Percentiles rank a stretch among this genome's conserved stretches.
Evolutionary conservation across 106 monocot genomes (phyloP).

Genomic region (Phalaenopsis equestris): DNA sequence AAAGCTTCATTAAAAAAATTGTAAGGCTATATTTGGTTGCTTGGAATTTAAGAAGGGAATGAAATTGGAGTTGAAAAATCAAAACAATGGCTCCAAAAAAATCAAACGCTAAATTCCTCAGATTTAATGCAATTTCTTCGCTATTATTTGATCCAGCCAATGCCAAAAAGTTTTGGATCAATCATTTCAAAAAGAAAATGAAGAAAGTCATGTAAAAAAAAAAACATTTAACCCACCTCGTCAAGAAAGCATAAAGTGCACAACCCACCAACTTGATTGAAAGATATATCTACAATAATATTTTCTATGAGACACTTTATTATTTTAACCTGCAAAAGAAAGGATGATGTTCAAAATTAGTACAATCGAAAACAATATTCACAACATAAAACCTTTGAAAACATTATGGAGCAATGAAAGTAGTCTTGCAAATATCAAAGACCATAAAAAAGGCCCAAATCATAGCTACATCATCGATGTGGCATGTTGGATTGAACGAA

Average conservation of each 20-base stretch:
- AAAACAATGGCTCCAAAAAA: no score
- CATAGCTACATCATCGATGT: neutral
- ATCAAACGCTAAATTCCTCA: no score
- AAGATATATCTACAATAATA: constrained; percentile 96
- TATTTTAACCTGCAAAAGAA: constrained; percentile 73
- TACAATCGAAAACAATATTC: no score
- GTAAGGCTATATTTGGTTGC: no score
- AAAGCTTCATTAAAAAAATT: neutral
- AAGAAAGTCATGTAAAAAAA: constrained; percentile 3
- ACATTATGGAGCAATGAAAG: neutral
- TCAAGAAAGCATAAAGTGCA: constrained; percentile 96
- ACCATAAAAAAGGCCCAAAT: neutral
- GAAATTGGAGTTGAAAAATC: no score
- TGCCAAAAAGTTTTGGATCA: neutral
- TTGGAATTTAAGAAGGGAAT: no score
- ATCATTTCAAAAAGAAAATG: neutral
- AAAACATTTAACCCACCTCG: constrained; percentile 39
- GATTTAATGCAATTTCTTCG: no score
- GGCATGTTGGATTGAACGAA: neutral
- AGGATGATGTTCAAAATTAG: constrained; percentile 8
- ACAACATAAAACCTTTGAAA: neutral
- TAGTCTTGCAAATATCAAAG: neutral
- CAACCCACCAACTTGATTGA: constrained; percentile 93
- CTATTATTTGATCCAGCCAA: no score
- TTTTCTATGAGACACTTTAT: constrained; percentile 92